Conservation (phyloP, 2,329 filamentous ascomycete species). For the Parastagonospora nodorum region DNA sequence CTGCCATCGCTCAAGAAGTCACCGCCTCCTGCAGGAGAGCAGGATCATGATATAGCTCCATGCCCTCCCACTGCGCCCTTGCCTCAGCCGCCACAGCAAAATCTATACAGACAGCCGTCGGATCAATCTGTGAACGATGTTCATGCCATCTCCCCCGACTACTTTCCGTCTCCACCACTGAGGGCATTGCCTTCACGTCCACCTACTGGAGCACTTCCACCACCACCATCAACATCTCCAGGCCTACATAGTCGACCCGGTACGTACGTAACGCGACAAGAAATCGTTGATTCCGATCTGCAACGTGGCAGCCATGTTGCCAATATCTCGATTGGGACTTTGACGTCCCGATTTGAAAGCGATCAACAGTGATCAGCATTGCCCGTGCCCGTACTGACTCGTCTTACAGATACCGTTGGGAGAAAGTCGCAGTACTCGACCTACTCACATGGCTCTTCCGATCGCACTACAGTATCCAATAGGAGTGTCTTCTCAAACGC, state of each 20-base stretch:
- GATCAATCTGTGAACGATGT: conserved; percentile 5
- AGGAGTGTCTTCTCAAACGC: conserved; percentile 25
- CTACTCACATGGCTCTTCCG: conserved; percentile 23
- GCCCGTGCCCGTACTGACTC: conserved; percentile 10
- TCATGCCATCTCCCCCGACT: conserved; percentile 13
- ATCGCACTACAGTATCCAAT: conserved; percentile 22
- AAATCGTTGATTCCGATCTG: conserved; percentile 7
- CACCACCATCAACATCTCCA: conserved; percentile 12
- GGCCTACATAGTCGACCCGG: conserved; percentile 17
- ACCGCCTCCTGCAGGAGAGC: background rate
- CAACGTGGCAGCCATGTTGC: conserved; percentile 3
- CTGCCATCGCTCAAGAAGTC: conserved; percentile 17
- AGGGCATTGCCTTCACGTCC: conserved; percentile 20
- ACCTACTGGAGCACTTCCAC: conserved; percentile 23
- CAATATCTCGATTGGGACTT: background rate
- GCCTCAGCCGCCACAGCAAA: conserved; percentile 1
- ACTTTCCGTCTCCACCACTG: conserved; percentile 10
- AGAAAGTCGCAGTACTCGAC: conserved; percentile 21
- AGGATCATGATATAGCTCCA: conserved; percentile 7
- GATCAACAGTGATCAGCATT: conserved; percentile 12
- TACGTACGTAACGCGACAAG: conserved; percentile 13
- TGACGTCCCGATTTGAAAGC: background rate
- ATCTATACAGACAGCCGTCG: conserved; percentile 4
- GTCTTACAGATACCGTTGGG: conserved; percentile 1
- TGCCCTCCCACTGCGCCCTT: conserved; percentile 18